Conservation (phyloP, 495 filamentous ascomycete genomes). For the Thozetella sp. region DNA sequence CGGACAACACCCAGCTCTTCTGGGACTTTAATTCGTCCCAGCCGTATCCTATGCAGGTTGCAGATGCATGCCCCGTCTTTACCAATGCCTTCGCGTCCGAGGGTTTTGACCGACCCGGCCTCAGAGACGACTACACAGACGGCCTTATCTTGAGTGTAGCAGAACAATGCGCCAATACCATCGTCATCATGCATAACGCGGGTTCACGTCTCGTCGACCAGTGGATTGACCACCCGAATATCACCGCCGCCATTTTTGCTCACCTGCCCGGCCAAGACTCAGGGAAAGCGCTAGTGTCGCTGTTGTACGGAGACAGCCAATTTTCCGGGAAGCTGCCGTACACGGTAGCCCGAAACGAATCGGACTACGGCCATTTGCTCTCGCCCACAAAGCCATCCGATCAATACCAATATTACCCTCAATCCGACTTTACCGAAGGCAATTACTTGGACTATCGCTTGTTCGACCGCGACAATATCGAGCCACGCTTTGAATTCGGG, state of each 20-base stretch:
- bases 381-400: slow-evolving; percentile 32
- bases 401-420: slow-evolving; percentile 45
- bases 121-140: slow-evolving; percentile 55
- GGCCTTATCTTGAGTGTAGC: slow-evolving; percentile 59
- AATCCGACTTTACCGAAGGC: slow-evolving; percentile 65
- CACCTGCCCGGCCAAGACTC: slow-evolving; percentile 65
- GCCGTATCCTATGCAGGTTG: slow-evolving; percentile 41
- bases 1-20: slow-evolving; percentile 55
- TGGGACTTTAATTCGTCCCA: slow-evolving; percentile 47
- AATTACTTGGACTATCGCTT: slow-evolving; percentile 68
- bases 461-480: slow-evolving; percentile 65
- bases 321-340: slow-evolving; percentile 72
- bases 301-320: slow-evolving; percentile 62
- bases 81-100: slow-evolving; percentile 64
- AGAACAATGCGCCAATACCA: slow-evolving; percentile 56
- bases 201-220: slow-evolving; percentile 59
- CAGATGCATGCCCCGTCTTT: slow-evolving; percentile 70
- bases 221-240: slow-evolving; percentile 62
- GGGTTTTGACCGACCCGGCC: slow-evolving; percentile 40
- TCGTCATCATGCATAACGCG: slow-evolving; percentile 64
- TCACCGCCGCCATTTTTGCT: slow-evolving; percentile 63
- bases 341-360: slow-evolving; percentile 63
- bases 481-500: slow-evolving; percentile 71
- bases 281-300: slow-evolving; percentile 54
- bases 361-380: slow-evolving; percentile 54